Evolutionary conservation across 139 green algal species (phyloP).

Genomic region (Tetraselmis striata): DNA sequence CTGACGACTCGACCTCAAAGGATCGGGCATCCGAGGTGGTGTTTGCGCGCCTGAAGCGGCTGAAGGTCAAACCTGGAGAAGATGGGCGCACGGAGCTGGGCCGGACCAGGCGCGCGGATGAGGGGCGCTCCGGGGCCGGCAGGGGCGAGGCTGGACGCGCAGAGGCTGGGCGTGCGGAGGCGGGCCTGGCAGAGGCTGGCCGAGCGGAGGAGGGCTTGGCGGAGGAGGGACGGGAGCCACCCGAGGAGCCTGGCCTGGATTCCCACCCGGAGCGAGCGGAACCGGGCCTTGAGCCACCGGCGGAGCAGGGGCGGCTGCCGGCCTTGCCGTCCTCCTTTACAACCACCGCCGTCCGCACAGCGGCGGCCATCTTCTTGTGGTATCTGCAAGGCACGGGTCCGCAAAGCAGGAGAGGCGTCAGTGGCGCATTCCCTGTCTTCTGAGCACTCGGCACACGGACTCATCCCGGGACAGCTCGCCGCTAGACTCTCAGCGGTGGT

Average conservation of each 20-base stretch:
- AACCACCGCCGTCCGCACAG: neutral
- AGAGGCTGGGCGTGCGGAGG: too few species aligned
- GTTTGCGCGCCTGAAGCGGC: neutral
- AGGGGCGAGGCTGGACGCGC: neutral
- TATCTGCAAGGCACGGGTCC: too few species aligned
- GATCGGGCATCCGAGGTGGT: too few species aligned
- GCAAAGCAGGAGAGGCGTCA: too few species aligned
- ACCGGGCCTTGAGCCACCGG: neutral
- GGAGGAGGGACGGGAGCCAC: neutral
- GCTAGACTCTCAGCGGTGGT: too few species aligned
- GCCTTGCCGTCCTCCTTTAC: neutral
- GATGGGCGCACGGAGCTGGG: neutral
- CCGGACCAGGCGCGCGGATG: neutral
- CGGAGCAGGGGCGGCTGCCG: neutral
- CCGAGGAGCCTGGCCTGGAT: neutral
- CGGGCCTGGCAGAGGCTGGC: neutral
- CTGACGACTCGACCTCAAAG: too few species aligned
- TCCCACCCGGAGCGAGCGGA: neutral
- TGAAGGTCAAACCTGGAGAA: neutral
- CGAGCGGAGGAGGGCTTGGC: too few species aligned
- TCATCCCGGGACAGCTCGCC: too few species aligned
- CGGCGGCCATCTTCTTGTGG: neutral
- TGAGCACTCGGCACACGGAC: too few species aligned
- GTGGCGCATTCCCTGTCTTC: too few species aligned
- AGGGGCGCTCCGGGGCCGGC: too few species aligned